Evolutionary conservation across 352 stramenopile species (phyloP).

Genomic region (Pythium dissotocum): DNA sequence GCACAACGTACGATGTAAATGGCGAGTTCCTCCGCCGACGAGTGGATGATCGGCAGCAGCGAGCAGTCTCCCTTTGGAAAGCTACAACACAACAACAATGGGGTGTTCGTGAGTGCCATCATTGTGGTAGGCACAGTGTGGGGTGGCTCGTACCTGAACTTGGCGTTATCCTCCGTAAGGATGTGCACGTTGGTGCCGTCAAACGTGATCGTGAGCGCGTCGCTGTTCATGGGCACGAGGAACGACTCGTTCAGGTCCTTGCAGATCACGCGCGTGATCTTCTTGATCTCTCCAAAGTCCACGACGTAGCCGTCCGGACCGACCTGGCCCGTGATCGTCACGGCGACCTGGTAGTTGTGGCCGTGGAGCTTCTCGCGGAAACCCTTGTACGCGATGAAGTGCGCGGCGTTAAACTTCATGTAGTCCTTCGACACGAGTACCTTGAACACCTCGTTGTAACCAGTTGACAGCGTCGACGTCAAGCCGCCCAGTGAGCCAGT

Average conservation of each 20-base stretch:
- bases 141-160: slow-evolving; percentile 74
- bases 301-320: slow-evolving; percentile 95
- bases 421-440: slow-evolving; percentile 90
- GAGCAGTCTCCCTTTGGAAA: slow-evolving; percentile 95
- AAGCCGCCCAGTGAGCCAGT: slow-evolving; percentile 19
- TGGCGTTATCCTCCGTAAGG: slow-evolving; percentile 93
- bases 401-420: slow-evolving; percentile 91
- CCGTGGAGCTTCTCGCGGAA: slow-evolving; percentile 97
- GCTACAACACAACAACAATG: slow-evolving; percentile 27
- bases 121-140: not conserved
- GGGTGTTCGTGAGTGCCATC: not conserved
- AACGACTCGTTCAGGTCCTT: slow-evolving; percentile 98
- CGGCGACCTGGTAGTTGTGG: slow-evolving; percentile 96
- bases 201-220: slow-evolving; percentile 91
- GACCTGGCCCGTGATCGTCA: slow-evolving; percentile 88
- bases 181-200: slow-evolving; percentile 89
- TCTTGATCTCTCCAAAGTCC: slow-evolving; percentile 98
- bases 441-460: slow-evolving; percentile 82
- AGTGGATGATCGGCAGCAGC: slow-evolving; percentile 96
- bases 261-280: slow-evolving; percentile 92
- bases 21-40: slow-evolving; percentile 95
- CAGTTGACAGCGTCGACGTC: slow-evolving; percentile 30
- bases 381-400: slow-evolving; percentile 91
- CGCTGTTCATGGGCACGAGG: slow-evolving; percentile 94
- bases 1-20: slow-evolving; percentile 89